Evolutionary conservation across 2,329 filamentous ascomycete genomes (phyloP), one percentile per base, ranked within the genome.

Genomic region (Calonectria ilicicola): DNA sequence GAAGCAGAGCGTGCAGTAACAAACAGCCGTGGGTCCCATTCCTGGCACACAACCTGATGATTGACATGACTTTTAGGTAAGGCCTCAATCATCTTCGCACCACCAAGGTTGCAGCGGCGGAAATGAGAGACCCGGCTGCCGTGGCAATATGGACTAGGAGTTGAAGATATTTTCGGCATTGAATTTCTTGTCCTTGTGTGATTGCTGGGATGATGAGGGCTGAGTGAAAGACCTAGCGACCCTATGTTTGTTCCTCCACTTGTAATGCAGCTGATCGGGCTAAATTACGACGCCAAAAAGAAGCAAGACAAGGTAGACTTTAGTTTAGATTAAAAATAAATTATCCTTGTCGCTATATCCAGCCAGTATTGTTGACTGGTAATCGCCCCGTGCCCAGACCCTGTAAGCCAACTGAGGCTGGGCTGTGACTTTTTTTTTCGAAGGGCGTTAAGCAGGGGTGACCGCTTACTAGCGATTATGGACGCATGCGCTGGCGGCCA

Each of bases 281-380:
- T 44, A 63, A 51, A 63, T 42, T 63, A 38, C 58, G 35, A 63
- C 58, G 38, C 58, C 53, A 58, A 40, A 58, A 32, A 40, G 12
- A 63, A 40, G 58, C 35, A 58, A 53, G 53, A 60, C 35, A 26
- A 63, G 58, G 58, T 63, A 44, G 58, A 63, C 23, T 63, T 44
- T 21, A 63, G 40, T 63, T 63, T 44, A 63, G 38, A 63, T 63
- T 63, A 63, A 63, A 44, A 63, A 42, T 63, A 44, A 63, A 42
- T 44, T 44, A 63, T 44, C 58, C 58, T 42, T 63, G 58, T 42
- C 58, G 35, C 40, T 44, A 63, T 63, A 29, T 42, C 23, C 58
- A 42, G 58, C 23, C 35, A 44, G 40, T 63, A 21, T 44, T 63
- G 23, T n/a, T 42, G 35, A 44, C 58, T 63, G 40, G 38, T 26